Conservation (phyloP, 179 eudicot species). For the Beta macrorhiza region DNA sequence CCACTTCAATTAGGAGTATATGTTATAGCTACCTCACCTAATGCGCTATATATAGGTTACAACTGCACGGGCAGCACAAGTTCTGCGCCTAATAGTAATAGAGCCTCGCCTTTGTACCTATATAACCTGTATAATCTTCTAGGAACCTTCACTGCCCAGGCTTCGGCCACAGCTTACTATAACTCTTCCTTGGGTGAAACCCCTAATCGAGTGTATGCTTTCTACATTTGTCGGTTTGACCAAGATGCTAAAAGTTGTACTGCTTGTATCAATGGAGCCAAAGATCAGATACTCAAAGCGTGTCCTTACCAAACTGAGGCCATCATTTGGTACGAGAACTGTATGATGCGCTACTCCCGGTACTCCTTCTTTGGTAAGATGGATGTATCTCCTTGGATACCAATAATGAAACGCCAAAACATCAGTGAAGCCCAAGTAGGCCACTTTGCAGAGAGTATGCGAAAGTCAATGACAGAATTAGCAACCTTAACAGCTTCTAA, state of each 20-base stretch:
- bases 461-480: not conserved
- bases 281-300: not conserved
- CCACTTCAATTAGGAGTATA: too few species aligned
- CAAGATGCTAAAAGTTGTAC: not conserved
- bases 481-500: not conserved
- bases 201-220: constrained; percentile 9
- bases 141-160: not conserved
- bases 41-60: not conserved
- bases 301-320: constrained; percentile 19
- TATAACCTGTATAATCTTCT: not conserved
- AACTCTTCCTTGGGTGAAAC: constrained; percentile 13
- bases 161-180: not conserved
- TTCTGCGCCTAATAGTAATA: not conserved
- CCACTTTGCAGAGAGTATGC: not conserved
- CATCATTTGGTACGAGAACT: constrained; percentile 18
- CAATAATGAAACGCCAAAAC: not conserved
- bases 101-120: not conserved
- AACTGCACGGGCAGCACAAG: not conserved
- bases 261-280: constrained; percentile 4
- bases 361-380: not conserved
- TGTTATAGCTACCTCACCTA: not conserved
- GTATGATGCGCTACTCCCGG: constrained; percentile 15
- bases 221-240: constrained; percentile 21
- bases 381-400: not conserved
- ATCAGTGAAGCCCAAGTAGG: not conserved